A percentile compares a stretch with the other conserved stretches of the same genome.
These are phyloP conservation scores for Trypanosoma grayi DNA, from an alignment of 208 protist genomes.

Conservation along the genomic window DNA sequence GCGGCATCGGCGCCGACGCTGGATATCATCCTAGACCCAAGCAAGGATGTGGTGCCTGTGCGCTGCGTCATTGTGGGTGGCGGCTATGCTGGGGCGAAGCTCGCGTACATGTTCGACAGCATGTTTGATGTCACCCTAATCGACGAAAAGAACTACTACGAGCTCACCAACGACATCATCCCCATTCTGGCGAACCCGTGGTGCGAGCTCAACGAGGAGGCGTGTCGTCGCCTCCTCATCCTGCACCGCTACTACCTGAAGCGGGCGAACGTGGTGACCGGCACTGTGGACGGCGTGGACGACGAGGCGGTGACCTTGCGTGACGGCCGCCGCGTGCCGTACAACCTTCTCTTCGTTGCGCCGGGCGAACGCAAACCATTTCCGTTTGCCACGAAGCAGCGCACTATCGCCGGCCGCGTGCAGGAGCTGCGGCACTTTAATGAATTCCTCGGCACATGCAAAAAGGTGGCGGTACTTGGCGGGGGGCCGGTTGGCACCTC, in stretches of 20 bases:
- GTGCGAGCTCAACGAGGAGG: conserved; percentile 59
- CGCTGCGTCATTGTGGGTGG: conserved; percentile 81
- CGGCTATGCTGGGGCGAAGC: conserved; percentile 69
- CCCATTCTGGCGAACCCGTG: conserved; percentile 63
- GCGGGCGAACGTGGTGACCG: conserved; percentile 75
- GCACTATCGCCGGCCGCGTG: conserved; percentile 69
- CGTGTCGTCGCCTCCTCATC: conserved; percentile 69
- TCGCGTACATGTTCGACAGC: conserved; percentile 84
- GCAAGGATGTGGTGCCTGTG: conserved; percentile 69
- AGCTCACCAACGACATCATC: conserved; percentile 84
- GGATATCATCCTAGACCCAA: conserved; percentile 74
- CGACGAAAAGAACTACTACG: conserved; percentile 89
- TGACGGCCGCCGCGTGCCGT: conserved; percentile 67
- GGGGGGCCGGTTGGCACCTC: conserved; percentile 78
- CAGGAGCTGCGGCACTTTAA: conserved; percentile 79
- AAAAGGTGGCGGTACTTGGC: conserved; percentile 82
- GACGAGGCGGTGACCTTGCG: conserved; percentile 50
- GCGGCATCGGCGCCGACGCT: conserved; percentile 61
- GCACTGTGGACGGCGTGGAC: conserved; percentile 76
- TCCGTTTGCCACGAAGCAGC: conserved; percentile 64
- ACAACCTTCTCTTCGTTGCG: conserved; percentile 78
- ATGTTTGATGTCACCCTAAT: conserved; percentile 84
- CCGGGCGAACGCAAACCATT: conserved; percentile 80
- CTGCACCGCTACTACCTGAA: conserved; percentile 89
- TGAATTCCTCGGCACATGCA: conserved; percentile 58